Evolutionary conservation across 2,329 filamentous ascomycete species (phyloP).

Genomic region (Dryadomyces quercus-mongolicae): DNA sequence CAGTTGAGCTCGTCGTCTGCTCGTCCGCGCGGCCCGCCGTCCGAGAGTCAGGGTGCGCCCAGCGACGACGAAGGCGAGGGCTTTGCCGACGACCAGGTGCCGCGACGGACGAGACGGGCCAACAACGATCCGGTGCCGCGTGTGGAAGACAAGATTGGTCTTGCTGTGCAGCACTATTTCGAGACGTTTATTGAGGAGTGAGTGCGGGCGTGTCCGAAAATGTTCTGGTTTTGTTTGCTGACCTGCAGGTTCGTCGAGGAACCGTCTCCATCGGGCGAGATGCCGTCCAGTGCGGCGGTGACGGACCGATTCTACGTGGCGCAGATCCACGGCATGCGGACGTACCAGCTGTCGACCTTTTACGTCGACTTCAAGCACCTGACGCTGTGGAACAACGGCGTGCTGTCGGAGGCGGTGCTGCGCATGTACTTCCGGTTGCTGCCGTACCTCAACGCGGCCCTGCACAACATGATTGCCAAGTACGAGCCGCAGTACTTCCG

Average conservation of each 20-base stretch:
- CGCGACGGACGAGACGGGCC: conserved; percentile 33
- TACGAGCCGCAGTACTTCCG: conserved; percentile 91
- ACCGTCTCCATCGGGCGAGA: conserved; percentile 47
- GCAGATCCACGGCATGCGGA: conserved; percentile 66
- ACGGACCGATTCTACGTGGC: conserved; percentile 78
- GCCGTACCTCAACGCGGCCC: conserved; percentile 75
- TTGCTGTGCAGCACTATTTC: conserved; percentile 64
- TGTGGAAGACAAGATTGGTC: conserved; percentile 65
- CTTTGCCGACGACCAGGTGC: conserved; percentile 53
- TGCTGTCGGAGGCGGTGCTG: conserved; percentile 74
- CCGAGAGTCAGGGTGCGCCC: conserved; percentile 44
- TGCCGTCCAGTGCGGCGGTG: conserved; percentile 51
- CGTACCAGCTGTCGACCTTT: conserved; percentile 67
- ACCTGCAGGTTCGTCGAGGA: conserved; percentile 52
- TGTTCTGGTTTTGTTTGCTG: too few species aligned
- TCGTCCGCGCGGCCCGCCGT: conserved; percentile 46
- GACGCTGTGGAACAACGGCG: conserved; percentile 61
- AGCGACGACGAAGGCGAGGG: conserved; percentile 52
- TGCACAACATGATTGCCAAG: conserved; percentile 90
- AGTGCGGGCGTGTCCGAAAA: conserved; percentile 17
- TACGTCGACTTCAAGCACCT: conserved; percentile 85
- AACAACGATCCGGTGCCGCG: conserved; percentile 46
- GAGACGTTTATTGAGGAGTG: conserved; percentile 70
- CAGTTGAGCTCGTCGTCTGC: conserved; percentile 36
- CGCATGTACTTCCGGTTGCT: conserved; percentile 91